A percentile compares a stretch with the other conserved stretches of the same genome.
Evolutionary conservation across 2,329 filamentous ascomycete species (phyloP).

Genomic region (Furcasterigmium sp.): DNA sequence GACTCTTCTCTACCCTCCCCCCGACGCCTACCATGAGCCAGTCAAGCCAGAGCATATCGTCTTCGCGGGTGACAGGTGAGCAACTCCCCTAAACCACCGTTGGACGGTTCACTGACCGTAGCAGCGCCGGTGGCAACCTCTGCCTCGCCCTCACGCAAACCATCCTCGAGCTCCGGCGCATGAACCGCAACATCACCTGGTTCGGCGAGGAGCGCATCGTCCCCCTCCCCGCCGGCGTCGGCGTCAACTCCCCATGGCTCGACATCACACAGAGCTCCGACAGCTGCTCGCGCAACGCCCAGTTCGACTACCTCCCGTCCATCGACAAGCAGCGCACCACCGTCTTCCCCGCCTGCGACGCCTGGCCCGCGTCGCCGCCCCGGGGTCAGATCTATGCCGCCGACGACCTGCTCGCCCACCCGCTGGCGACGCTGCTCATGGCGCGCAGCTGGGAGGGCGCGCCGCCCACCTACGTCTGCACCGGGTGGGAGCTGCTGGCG

Average conservation of each 20-base stretch:
- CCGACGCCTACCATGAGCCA: constrained; percentile 60
- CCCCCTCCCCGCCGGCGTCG: constrained; percentile 61
- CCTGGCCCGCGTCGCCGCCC: constrained; percentile 54
- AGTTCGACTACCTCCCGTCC: constrained; percentile 61
- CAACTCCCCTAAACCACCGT: not conserved
- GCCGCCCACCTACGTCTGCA: constrained; percentile 63
- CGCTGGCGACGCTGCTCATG: constrained; percentile 60
- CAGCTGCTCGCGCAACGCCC: constrained; percentile 43
- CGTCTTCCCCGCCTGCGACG: constrained; percentile 35
- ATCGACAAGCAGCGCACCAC: constrained; percentile 23
- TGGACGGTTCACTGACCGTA: not conserved
- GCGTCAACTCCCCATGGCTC: constrained; percentile 63
- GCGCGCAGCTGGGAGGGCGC: constrained; percentile 53
- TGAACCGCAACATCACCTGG: constrained; percentile 47
- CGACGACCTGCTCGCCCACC: constrained; percentile 54
- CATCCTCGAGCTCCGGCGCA: constrained; percentile 55
- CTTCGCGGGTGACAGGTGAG: constrained; percentile 62
- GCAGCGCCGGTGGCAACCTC: constrained; percentile 68
- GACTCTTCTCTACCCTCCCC: constrained; percentile 65
- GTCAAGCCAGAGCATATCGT: constrained; percentile 63
- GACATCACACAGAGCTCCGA: constrained; percentile 63
- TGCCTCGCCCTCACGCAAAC: constrained; percentile 62
- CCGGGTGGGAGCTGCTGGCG: constrained; percentile 66
- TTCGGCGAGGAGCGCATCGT: constrained; percentile 52
- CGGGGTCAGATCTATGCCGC: constrained; percentile 49